phyloP scores from a whole-genome alignment of 2,329 filamentous ascomycete genomes.

The Huntiella moniliformis region DNA sequence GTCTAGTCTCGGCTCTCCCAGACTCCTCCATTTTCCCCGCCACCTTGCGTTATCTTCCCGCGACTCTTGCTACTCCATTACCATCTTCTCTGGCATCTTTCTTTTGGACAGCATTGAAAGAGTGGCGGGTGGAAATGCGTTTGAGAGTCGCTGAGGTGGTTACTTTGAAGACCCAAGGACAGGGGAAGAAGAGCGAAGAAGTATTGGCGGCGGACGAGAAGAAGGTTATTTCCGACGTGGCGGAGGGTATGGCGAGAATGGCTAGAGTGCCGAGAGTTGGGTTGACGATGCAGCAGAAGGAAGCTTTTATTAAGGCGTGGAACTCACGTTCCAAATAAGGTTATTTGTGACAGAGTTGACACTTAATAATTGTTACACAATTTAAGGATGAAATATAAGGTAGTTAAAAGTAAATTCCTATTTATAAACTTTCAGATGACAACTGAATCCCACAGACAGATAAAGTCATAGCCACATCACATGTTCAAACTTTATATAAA shows the following conservation, averaged over 20 bases:
- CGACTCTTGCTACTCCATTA: constrained; percentile 51
- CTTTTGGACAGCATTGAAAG: constrained; percentile 69
- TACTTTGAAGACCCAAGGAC: constrained; percentile 28
- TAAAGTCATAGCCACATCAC: too few relatives aligned
- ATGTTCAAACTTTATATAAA: neutral
- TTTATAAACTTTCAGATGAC: neutral
- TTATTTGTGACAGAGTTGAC: neutral
- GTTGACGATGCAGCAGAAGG: constrained; percentile 66
- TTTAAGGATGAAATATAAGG: neutral
- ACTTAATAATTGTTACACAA: neutral
- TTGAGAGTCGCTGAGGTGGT: constrained; percentile 74
- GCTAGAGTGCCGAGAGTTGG: constrained; percentile 80
- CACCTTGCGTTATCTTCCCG: constrained; percentile 69
- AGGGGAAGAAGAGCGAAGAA: constrained; percentile 14
- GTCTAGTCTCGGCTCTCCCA: constrained; percentile 47
- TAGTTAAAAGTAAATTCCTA: neutral
- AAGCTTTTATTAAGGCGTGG: constrained; percentile 57
- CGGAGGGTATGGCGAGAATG: constrained; percentile 69
- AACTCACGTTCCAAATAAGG: constrained; percentile 20
- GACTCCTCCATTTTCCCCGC: constrained; percentile 72
- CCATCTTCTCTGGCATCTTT: constrained; percentile 43
- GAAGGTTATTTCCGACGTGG: constrained; percentile 56
- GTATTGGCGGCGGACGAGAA: constrained; percentile 38
- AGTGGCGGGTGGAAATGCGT: constrained; percentile 73
- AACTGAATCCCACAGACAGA: neutral